Base-by-base conservation (phyloP, 78 protist species). In the Dictyostelium citrinum region DNA sequence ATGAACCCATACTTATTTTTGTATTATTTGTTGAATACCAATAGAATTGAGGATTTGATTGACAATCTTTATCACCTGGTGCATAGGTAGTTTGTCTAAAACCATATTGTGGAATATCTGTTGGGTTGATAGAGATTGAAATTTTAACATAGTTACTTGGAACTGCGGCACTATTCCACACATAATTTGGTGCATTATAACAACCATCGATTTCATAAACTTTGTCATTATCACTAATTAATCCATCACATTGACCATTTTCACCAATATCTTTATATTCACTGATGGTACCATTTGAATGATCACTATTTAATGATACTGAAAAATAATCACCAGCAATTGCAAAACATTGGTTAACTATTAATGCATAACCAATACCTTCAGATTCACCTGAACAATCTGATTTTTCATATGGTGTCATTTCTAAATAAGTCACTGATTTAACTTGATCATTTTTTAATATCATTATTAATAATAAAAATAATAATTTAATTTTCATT, bases 301-400 rank as follows among this genome's bases (percentile, higher is more conserved):
- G 12, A 6, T 27, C 37, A 67, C 41, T 35, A 7, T 31, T 6
- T n/a, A 46, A 35, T 17, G 60, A 71, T 29, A 24, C 35, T 16
- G 64, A 12, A 60, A 29, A 49, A 1, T 33, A 7, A 3, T 43
- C 0, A 58, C 67, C 6, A 5, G 67, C 67, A 58, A 71, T 71
- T 20, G 74, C 78, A 6, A 82, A 16, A 64, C 88, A 82, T 82
- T 82, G 78, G 4, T 46, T 46, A 2, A 64, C 78, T 1, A 24
- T 11, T 10, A 82, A 82, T 41, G 88, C 11, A 27, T 39, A 82
- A 10, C 88, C 88, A 1, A 82, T 77, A 14, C 88, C 88, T 9
- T 3, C 17, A 0, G 7, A 2, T 39, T 70, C 79, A 64, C 43
- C 68, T 9, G 75, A 64, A 67, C 88, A 82, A 64, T 82, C 68